These are phyloP conservation scores for Aureobasidium pullulans DNA, from an alignment of 2,329 filamentous ascomycete genomes.

Conservation along the genomic window DNA sequence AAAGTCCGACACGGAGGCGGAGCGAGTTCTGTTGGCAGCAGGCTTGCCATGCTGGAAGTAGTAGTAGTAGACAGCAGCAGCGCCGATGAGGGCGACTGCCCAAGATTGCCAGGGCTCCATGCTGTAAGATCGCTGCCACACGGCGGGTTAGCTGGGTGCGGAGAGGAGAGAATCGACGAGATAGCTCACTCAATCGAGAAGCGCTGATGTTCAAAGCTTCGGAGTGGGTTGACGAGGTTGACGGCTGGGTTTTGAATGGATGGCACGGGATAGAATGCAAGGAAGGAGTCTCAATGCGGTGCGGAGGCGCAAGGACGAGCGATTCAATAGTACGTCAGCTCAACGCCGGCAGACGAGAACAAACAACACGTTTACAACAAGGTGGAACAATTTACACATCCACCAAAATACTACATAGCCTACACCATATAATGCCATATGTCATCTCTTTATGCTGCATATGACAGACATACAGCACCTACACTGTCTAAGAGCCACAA, in stretches of 20 bases:
- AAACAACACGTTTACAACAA: constrained; percentile 11
- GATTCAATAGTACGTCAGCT: constrained; percentile 3
- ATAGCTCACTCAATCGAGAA: neutral
- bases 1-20: constrained; percentile 14
- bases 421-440: neutral
- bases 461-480: neutral
- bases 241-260: constrained; percentile 1
- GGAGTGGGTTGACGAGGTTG: neutral
- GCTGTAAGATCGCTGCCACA: neutral
- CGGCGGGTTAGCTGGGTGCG: neutral
- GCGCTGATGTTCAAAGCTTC: neutral
- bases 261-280: constrained; percentile 6
- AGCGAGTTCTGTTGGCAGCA: constrained; percentile 15
- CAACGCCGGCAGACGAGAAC: constrained; percentile 2
- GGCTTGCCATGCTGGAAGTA: constrained; percentile 20
- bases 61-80: constrained; percentile 21
- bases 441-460: neutral
- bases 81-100: constrained; percentile 19
- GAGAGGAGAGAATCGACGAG: neutral
- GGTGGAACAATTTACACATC: neutral
- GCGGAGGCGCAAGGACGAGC: constrained; percentile 9
- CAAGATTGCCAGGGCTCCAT: constrained; percentile 26
- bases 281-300: constrained; percentile 8
- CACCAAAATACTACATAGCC: neutral
- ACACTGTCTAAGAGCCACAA: neutral